Evolutionary conservation across 768 basidiomycete genomes (phyloP).

Genomic region (Pleurotus eryngii): DNA sequence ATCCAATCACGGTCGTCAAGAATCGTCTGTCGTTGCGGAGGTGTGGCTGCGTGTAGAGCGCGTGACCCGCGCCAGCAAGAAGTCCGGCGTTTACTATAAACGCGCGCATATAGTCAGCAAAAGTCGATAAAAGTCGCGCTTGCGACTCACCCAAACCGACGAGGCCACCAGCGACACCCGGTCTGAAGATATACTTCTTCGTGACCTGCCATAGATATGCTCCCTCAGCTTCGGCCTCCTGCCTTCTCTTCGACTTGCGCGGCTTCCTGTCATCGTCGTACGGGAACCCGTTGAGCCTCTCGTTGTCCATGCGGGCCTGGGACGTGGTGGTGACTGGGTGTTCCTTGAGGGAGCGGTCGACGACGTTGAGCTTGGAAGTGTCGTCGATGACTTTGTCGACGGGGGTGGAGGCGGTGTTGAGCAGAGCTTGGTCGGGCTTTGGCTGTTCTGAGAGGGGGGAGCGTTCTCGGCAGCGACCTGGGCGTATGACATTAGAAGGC

Average conservation of each 20-base stretch:
- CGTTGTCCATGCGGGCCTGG: constrained; percentile 19
- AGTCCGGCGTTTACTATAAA: constrained; percentile 67
- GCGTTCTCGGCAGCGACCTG: constrained; percentile 59
- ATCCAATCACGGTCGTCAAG: constrained; percentile 50
- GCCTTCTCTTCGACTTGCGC: background rate
- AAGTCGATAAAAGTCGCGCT: background rate
- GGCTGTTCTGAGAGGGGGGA: constrained; percentile 53
- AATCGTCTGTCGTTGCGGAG: constrained; percentile 55
- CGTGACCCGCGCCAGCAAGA: constrained; percentile 56
- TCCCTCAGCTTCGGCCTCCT: constrained; percentile 41
- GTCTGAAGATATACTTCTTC: constrained; percentile 56
- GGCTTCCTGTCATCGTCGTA: background rate
- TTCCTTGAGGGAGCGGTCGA: constrained; percentile 45
- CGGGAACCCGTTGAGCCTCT: background rate
- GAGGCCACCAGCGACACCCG: constrained; percentile 69
- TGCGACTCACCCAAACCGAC: constrained; percentile 57
- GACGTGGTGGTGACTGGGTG: constrained; percentile 29
- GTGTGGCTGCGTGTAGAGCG: constrained; percentile 59
- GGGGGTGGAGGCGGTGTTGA: constrained; percentile 48
- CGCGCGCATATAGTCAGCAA: background rate
- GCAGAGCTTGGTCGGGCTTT: constrained; percentile 59
- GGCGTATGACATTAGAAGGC: constrained; percentile 66
- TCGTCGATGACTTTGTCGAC: constrained; percentile 37
- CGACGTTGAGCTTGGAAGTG: constrained; percentile 53
- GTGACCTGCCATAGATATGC: constrained; percentile 48